Evolutionary conservation across 208 protist genomes (phyloP).

Genomic region (Dictyostelium gargantuum): DNA sequence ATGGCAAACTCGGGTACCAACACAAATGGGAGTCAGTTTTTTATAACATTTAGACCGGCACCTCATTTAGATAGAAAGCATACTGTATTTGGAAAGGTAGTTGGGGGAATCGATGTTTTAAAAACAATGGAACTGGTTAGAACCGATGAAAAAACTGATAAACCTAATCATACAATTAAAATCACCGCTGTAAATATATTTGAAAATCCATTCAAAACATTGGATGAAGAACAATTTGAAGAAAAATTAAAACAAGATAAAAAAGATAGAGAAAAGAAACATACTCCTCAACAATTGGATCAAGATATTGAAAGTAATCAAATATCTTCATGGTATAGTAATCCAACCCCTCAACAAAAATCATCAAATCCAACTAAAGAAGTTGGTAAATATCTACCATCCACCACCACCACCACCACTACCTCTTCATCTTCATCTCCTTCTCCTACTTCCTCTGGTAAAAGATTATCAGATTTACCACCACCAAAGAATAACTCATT

Average conservation of each 20-base stretch:
- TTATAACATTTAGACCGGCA: conserved; percentile 82
- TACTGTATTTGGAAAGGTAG: conserved; percentile 86
- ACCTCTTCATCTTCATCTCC: background rate
- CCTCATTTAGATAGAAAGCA: conserved; percentile 86
- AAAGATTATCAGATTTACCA: background rate
- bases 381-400: conserved; percentile 14
- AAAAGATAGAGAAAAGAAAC: conserved; percentile 27
- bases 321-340: conserved; percentile 60
- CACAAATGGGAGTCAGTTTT: conserved; percentile 88
- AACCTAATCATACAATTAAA: conserved; percentile 68
- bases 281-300: background rate
- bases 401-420: background rate
- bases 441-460: background rate
- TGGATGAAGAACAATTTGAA: conserved; percentile 64
- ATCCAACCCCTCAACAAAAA: conserved; percentile 12
- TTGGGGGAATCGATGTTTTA: conserved; percentile 84
- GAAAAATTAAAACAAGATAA: conserved; percentile 46
- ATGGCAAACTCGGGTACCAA: conserved; percentile 90
- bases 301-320: conserved; percentile 11
- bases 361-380: background rate
- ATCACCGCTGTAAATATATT: conserved; percentile 58
- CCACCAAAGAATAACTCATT: background rate
- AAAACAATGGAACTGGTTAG: conserved; percentile 81
- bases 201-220: conserved; percentile 72
- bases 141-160: conserved; percentile 69